Evolutionary conservation across 176 grass and related monocot species (phyloP).

Genomic region (Oryza rufipogon): DNA sequence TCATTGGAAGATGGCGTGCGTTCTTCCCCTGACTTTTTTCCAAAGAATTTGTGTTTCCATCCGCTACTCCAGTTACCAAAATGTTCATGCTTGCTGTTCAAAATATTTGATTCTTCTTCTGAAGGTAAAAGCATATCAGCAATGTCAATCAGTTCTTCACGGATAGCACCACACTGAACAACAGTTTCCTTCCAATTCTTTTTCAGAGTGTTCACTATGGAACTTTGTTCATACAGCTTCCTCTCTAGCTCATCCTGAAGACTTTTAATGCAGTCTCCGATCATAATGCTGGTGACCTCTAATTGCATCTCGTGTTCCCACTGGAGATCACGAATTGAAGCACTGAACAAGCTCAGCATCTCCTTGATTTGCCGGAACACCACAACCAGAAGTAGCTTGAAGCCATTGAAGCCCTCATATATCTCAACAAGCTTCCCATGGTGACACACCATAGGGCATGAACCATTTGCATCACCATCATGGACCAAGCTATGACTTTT

Average conservation of each 20-base stretch:
- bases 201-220: slow-evolving; percentile 57
- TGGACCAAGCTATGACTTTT: slow-evolving; percentile 31
- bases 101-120: slow-evolving; percentile 51
- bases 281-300: slow-evolving; percentile 68
- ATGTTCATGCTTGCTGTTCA: slow-evolving; percentile 47
- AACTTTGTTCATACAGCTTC: slow-evolving; percentile 64
- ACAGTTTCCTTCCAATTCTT: slow-evolving; percentile 73
- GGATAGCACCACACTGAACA: slow-evolving; percentile 58
- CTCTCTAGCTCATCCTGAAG: slow-evolving; percentile 76
- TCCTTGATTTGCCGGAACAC: slow-evolving; percentile 69
- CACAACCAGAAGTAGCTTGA: slow-evolving; percentile 56
- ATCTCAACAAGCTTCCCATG: slow-evolving; percentile 51
- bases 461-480: slow-evolving; percentile 18
- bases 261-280: slow-evolving; percentile 66
- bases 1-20: slow-evolving; percentile 43
- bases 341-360: slow-evolving; percentile 51
- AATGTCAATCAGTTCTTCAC: slow-evolving; percentile 78
- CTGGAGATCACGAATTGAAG: slow-evolving; percentile 56
- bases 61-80: slow-evolving; percentile 58
- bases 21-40: slow-evolving; percentile 51
- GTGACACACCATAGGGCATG: slow-evolving; percentile 2
- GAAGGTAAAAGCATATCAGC: slow-evolving; percentile 55
- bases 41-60: slow-evolving; percentile 68
- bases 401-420: slow-evolving; percentile 57
- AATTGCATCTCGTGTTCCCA: slow-evolving; percentile 82